Base-by-base conservation (phyloP, 192 early-diverging fungal genomes). In the Entophlyctis luteolus region DNA sequence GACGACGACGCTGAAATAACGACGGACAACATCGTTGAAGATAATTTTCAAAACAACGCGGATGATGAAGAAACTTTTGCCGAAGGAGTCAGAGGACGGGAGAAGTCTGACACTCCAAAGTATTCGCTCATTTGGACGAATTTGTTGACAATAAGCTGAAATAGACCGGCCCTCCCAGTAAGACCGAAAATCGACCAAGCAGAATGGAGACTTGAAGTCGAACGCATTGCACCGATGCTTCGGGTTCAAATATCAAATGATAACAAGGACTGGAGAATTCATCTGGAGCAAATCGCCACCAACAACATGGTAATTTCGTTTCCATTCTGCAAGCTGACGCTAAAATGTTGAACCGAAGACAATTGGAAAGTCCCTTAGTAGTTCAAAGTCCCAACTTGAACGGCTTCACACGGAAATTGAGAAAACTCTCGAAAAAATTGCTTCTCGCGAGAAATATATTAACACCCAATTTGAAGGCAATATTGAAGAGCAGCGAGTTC, bases 221-320 rank as follows among this genome's bases (percentile, higher is more conserved):
- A 85, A 45, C 63, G 84, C 20, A 80, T 85, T 3, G 77, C 79
- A 23, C 81, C 84, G 0, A 36, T 80, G 35, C 67, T 85, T 14
- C 76, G 76, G 25, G 73, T 85, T 1, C 77, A 80, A 38, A 79
- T 85, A 8, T 66, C 79, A 0, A 80, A 85, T 58, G 81, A 85
- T 60, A 82, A 84, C 67, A 85, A 85, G 56, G 83, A 85, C 56
- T 85, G 84, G 84, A 53, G 84, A 35, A 74, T 82, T 27, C 84
- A 85, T 67, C 33, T 85, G n/a, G 79, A 83, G 55, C 77, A 80
- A 39, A 83, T 85, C 74, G 46, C 67, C 12, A 59, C 68, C 49
- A 75, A 84, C 56, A 62, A 82, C 36, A 65, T 68, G 45, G 81
- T 82, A 52, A 69, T 28, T 65, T 18, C 23, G 49, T 6, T 10